Percentiles rank a stretch among this genome's conserved stretches.
These are phyloP conservation scores for Rosa multiflora DNA, from an alignment of 306 rosid genomes.

Conservation along the genomic window DNA sequence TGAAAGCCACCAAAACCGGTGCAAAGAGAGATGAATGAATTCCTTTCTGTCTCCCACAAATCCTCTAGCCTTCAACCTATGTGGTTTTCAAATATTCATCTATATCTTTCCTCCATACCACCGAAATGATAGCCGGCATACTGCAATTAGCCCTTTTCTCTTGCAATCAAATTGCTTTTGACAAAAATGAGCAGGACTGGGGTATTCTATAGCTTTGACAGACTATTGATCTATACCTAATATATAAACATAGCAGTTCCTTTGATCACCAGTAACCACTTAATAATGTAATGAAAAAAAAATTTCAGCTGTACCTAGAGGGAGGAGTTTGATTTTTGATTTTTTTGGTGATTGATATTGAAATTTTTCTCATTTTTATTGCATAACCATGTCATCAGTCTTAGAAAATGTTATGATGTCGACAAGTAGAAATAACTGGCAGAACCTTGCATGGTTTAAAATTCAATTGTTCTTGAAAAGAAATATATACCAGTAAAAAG, in stretches of 20 bases:
- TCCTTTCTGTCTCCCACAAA: neutral
- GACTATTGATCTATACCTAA: neutral
- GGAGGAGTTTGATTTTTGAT: neutral
- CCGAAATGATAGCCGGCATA: neutral
- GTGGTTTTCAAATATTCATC: neutral
- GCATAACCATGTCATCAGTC: neutral
- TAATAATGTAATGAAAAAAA: too few species aligned
- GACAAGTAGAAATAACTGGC: neutral
- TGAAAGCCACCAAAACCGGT: neutral
- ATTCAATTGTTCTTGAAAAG: too few species aligned
- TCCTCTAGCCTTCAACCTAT: neutral
- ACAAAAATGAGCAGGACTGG: neutral
- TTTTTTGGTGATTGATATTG: neutral
- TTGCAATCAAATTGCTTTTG: neutral
- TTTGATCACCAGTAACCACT: neutral
- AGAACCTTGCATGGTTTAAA: too few species aligned
- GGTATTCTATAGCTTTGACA: neutral
- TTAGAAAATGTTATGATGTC: too few species aligned
- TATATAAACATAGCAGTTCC: neutral
- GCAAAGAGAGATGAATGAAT: neutral
- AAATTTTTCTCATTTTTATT: neutral
- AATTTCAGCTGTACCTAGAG: too few species aligned
- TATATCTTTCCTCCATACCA: neutral
- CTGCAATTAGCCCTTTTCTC: neutral
- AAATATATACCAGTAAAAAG: too few species aligned